A percentile compares a stretch with the other conserved stretches of the same genome.
These are phyloP conservation scores for Purpureocillium lavendulum DNA, from an alignment of 2,329 filamentous ascomycete species.

Conservation along the genomic window DNA sequence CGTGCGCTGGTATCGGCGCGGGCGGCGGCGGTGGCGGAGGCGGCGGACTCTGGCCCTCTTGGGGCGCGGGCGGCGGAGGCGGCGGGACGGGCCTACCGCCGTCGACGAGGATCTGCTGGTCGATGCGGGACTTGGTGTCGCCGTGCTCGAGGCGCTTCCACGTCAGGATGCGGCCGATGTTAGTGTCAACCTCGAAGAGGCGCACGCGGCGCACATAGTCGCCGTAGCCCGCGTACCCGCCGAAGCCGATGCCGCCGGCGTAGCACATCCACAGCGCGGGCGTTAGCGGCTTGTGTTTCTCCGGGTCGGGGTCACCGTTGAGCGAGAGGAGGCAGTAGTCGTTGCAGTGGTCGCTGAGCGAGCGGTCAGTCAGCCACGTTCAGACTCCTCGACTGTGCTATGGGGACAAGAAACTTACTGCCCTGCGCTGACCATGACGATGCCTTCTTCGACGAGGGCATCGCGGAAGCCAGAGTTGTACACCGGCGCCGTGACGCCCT, in stretches of 20 bases:
- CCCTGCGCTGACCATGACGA: constrained; percentile 83
- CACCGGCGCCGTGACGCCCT: constrained; percentile 76
- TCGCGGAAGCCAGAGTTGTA: constrained; percentile 94
- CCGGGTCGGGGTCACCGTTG: constrained; percentile 17
- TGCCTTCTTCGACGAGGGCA: constrained; percentile 75
- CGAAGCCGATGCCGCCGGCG: constrained; percentile 83
- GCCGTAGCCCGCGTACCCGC: constrained; percentile 88
- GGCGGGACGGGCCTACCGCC: constrained; percentile 39
- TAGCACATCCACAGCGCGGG: constrained; percentile 97
- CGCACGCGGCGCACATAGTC: constrained; percentile 77
- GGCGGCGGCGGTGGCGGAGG: background rate
- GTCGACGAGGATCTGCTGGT: constrained; percentile 60
- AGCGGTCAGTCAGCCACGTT: too few species aligned
- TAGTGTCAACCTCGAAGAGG: constrained; percentile 90
- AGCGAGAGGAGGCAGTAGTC: constrained; percentile 79
- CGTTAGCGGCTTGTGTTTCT: constrained; percentile 20
- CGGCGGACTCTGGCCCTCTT: background rate
- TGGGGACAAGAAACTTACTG: constrained; percentile 73
- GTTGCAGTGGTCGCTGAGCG: constrained; percentile 76
- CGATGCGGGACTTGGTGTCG: constrained; percentile 42
- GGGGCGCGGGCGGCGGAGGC: constrained; percentile 10
- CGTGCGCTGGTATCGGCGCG: background rate
- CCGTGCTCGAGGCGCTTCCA: constrained; percentile 82
- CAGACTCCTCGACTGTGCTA: too few species aligned
- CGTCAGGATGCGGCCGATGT: constrained; percentile 77